Percentiles rank a stretch among this genome's conserved stretches.
phyloP scores from a whole-genome alignment of 2,329 filamentous ascomycete species.

The Byssochlamys sp. region DNA sequence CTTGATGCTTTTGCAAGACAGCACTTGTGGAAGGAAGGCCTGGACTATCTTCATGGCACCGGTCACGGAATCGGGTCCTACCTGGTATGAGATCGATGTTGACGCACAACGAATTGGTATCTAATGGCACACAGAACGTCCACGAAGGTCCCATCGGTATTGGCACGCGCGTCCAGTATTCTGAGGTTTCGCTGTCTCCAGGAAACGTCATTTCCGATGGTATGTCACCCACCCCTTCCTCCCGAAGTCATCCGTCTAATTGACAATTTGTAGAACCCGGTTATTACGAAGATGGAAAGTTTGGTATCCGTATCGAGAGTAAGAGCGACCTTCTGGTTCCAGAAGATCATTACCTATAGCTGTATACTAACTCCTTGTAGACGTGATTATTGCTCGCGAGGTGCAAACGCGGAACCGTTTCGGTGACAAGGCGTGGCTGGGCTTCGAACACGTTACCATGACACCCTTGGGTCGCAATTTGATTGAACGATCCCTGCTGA shows the following conservation, averaged over 20 bases:
- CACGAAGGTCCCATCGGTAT: slow-evolving; percentile 97
- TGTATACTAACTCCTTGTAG: slow-evolving; percentile 19
- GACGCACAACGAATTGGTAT: background rate
- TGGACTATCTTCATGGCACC: slow-evolving; percentile 93
- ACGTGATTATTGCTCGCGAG: slow-evolving; percentile 82
- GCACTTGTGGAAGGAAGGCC: slow-evolving; percentile 80
- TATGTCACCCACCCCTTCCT: slow-evolving; percentile 12
- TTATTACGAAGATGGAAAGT: slow-evolving; percentile 91
- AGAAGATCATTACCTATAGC: background rate
- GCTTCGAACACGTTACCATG: slow-evolving; percentile 96
- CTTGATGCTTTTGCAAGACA: slow-evolving; percentile 82
- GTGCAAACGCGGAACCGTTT: slow-evolving; percentile 79
- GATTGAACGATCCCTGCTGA: slow-evolving; percentile 66
- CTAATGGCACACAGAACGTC: slow-evolving; percentile 53
- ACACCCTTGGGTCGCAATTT: slow-evolving; percentile 85
- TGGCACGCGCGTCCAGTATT: slow-evolving; percentile 80
- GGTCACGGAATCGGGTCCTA: slow-evolving; percentile 93
- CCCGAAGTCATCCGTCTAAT: background rate
- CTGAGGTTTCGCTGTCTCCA: slow-evolving; percentile 77
- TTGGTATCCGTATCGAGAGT: slow-evolving; percentile 91
- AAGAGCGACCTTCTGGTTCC: slow-evolving; percentile 11
- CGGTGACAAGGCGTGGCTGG: slow-evolving; percentile 85
- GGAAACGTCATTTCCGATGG: slow-evolving; percentile 88
- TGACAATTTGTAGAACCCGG: slow-evolving; percentile 58
- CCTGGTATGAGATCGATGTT: slow-evolving; percentile 37